Evolutionary conservation across 2,329 filamentous ascomycete species (phyloP).

Genomic region (Fusarium robinianum): DNA sequence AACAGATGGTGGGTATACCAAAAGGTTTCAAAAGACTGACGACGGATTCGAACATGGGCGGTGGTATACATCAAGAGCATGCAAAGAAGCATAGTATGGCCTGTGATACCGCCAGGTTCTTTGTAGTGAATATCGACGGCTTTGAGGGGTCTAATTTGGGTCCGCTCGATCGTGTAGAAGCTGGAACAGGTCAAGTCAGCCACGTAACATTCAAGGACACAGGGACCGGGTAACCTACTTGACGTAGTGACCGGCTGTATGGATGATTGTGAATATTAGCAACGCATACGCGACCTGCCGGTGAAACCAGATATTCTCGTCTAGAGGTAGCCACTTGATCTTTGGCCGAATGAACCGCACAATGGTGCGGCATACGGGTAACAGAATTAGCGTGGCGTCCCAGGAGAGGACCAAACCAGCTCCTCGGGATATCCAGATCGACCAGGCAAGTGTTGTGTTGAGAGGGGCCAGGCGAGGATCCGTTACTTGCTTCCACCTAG

Average conservation of each 20-base stretch:
- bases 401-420: slow-evolving; percentile 84
- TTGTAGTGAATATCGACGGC: slow-evolving; percentile 92
- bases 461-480: no score
- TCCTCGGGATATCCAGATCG: slow-evolving; percentile 86
- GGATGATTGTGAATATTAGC: slow-evolving; percentile 78
- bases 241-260: slow-evolving; percentile 85
- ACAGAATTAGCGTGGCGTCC: slow-evolving; percentile 83
- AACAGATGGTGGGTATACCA: slow-evolving; percentile 99
- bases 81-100: slow-evolving; percentile 97
- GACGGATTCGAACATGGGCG: slow-evolving; percentile 87
- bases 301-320: slow-evolving; percentile 97
- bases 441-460: slow-evolving; percentile 75
- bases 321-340: slow-evolving; percentile 85
- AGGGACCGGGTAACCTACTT: no score
- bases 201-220: no score
- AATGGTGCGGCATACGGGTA: slow-evolving; percentile 93
- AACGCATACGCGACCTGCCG: slow-evolving; percentile 92
- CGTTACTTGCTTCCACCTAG: no score
- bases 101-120: slow-evolving; percentile 87
- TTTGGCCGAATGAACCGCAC: slow-evolving; percentile 85
- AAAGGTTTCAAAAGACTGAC: slow-evolving; percentile 97
- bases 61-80: slow-evolving; percentile 99
- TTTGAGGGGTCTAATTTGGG: slow-evolving; percentile 76
- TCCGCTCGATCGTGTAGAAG: slow-evolving; percentile 93
- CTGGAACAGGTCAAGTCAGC: no score